A percentile compares a stretch with the other conserved stretches of the same genome.
Conservation (phyloP, 129 eudicot genomes). For the Chrysanthemum makinoi region DNA sequence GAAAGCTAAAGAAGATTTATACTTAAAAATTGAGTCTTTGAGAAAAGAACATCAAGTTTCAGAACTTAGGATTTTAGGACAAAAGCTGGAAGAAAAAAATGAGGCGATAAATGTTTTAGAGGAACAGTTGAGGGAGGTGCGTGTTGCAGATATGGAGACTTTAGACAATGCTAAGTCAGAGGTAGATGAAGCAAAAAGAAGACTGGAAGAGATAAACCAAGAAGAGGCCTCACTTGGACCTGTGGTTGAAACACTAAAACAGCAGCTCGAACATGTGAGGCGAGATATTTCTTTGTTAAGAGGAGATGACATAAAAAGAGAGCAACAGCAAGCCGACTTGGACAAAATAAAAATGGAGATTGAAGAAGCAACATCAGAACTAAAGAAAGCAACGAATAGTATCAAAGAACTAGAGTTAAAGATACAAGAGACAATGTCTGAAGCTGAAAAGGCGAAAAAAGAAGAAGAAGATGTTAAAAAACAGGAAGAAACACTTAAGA, state of each 20-base stretch:
- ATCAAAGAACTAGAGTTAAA: slow-evolving; percentile 36
- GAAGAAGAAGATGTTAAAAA: slow-evolving; percentile 54
- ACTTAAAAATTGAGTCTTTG: slow-evolving; percentile 38
- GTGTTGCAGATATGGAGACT: slow-evolving; percentile 45
- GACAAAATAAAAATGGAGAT: slow-evolving; percentile 48
- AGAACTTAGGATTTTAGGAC: slow-evolving; percentile 36
- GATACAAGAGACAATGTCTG: slow-evolving; percentile 32
- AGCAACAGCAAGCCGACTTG: slow-evolving; percentile 45
- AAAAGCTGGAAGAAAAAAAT: slow-evolving; percentile 53
- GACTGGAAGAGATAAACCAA: slow-evolving; percentile 37
- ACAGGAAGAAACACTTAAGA: slow-evolving; percentile 28
- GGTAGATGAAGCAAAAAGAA: slow-evolving; percentile 47
- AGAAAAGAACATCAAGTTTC: slow-evolving; percentile 34
- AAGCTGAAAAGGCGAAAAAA: slow-evolving; percentile 41
- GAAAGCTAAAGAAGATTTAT: slow-evolving; percentile 45
- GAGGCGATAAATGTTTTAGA: slow-evolving; percentile 50
- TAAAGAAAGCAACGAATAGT: slow-evolving; percentile 29
- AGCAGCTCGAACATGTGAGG: slow-evolving; percentile 51
- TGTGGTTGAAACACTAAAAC: slow-evolving; percentile 40
- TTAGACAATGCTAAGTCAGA: slow-evolving; percentile 33
- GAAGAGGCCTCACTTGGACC: slow-evolving; percentile 44
- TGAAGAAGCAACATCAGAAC: slow-evolving; percentile 39
- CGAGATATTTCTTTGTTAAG: slow-evolving; percentile 39
- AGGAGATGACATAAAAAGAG: slow-evolving; percentile 40
- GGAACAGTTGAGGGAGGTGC: slow-evolving; percentile 50